Conservation (phyloP, 768 basidiomycete species). For the Pleurotus citrinopileatus region DNA sequence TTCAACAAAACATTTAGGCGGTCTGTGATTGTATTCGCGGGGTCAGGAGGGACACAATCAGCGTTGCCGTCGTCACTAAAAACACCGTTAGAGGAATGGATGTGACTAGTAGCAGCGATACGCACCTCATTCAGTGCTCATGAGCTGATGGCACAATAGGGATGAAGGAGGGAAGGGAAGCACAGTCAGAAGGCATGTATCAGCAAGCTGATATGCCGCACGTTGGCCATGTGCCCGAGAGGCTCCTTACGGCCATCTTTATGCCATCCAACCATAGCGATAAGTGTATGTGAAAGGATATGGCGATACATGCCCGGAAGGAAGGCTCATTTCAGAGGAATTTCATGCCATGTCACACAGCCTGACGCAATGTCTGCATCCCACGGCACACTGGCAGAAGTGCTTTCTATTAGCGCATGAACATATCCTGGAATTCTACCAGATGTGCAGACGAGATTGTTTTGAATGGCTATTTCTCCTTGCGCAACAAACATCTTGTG, state of each 20-base stretch:
- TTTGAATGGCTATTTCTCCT: not conserved
- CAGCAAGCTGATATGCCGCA: not conserved
- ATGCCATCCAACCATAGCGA: not conserved
- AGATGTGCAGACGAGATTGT: not conserved
- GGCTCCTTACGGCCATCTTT: not conserved
- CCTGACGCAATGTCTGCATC: not conserved
- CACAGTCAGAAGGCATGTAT: not conserved
- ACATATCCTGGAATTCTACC: not conserved
- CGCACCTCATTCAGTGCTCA: not conserved
- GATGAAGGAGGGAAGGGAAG: slow-evolving; percentile 19
- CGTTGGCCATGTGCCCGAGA: slow-evolving; percentile 21
- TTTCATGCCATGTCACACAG: not conserved
- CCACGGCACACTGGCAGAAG: not conserved
- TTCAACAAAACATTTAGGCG: slow-evolving; percentile 64
- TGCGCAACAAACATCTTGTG: not conserved
- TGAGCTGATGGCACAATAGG: not conserved
- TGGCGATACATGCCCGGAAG: not conserved
- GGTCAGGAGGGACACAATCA: slow-evolving; percentile 35
- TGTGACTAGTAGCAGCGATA: not conserved
- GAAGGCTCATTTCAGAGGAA: not conserved
- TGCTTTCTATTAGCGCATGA: not conserved
- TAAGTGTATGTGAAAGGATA: not conserved
- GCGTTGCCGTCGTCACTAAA: not conserved
- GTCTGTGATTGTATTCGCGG: slow-evolving; percentile 59
- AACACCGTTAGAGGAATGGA: not conserved